Evolutionary conservation across 768 basidiomycete genomes (phyloP).

Genomic region (Calvatia gigantea): DNA sequence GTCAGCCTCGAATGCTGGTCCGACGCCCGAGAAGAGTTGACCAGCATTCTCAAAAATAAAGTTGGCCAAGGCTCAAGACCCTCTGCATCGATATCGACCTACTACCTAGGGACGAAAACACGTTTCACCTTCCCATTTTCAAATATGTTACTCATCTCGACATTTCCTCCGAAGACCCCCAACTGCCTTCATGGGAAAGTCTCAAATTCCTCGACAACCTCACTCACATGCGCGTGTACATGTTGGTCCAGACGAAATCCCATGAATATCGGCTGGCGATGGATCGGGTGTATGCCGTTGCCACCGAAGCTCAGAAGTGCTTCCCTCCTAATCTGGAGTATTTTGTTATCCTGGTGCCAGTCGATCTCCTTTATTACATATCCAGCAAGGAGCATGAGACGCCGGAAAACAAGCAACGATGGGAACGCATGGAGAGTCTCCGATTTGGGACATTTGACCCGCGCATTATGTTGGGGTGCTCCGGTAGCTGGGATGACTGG

Average conservation of each 20-base stretch:
- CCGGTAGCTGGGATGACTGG: not conserved
- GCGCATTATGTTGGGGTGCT: not conserved
- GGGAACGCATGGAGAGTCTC: not conserved
- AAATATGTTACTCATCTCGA: constrained; percentile 6
- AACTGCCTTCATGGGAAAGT: constrained; percentile 3
- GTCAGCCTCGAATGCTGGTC: constrained; percentile 5
- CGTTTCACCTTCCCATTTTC: constrained; percentile 6
- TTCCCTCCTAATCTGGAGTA: not conserved
- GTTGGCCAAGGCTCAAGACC: not conserved
- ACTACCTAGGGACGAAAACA: constrained; percentile 5
- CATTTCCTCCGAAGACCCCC: not conserved
- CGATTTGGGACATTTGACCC: not conserved
- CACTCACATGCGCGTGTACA: not conserved
- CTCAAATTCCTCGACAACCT: not conserved
- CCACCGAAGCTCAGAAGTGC: not conserved
- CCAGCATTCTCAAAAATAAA: not conserved
- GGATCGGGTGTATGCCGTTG: not conserved
- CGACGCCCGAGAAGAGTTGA: not conserved
- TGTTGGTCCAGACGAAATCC: not conserved
- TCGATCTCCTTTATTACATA: not conserved
- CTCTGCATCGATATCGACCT: constrained; percentile 2
- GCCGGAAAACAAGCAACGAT: not conserved
- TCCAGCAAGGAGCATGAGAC: not conserved
- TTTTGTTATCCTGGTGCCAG: not conserved
- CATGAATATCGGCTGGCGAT: not conserved